These are phyloP conservation scores for Populus alba DNA, from an alignment of 345 rosid genomes.

Conservation along the genomic window DNA sequence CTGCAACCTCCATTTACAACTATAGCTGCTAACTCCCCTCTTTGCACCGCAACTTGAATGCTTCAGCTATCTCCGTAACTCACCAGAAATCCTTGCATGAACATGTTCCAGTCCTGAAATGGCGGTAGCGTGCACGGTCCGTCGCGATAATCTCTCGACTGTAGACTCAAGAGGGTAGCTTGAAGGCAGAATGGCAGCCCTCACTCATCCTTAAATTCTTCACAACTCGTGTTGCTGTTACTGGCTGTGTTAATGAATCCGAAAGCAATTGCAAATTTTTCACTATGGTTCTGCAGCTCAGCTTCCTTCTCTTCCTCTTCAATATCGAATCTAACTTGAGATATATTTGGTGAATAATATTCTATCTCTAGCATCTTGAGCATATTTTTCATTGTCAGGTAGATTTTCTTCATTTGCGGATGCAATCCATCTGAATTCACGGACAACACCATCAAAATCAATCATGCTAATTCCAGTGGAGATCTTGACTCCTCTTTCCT, in stretches of 20 bases:
- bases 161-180: slow-evolving; percentile 35
- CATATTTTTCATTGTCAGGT: slow-evolving; percentile 27
- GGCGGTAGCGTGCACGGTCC: slow-evolving; percentile 43
- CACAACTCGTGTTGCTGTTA: slow-evolving; percentile 33
- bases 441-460: slow-evolving; percentile 30
- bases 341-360: slow-evolving; percentile 37
- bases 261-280: slow-evolving; percentile 46
- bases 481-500: slow-evolving; percentile 45
- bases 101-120: slow-evolving; percentile 41
- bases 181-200: slow-evolving; percentile 43
- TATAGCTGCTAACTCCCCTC: neutral
- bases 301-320: slow-evolving; percentile 46
- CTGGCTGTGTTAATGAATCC: slow-evolving; percentile 39
- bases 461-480: slow-evolving; percentile 36
- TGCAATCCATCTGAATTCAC: slow-evolving; percentile 45
- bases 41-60: neutral
- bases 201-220: slow-evolving; percentile 46
- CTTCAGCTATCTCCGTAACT: slow-evolving; percentile 1
- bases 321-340: slow-evolving; percentile 39
- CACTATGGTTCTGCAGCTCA: slow-evolving; percentile 36
- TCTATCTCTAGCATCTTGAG: slow-evolving; percentile 32
- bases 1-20: neutral
- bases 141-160: slow-evolving; percentile 36
- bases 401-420: slow-evolving; percentile 32
- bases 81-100: slow-evolving; percentile 46